These are phyloP conservation scores for Middelhovenomyces tepae DNA, from an alignment of 805 yeast genomes.

Conservation along the genomic window DNA sequence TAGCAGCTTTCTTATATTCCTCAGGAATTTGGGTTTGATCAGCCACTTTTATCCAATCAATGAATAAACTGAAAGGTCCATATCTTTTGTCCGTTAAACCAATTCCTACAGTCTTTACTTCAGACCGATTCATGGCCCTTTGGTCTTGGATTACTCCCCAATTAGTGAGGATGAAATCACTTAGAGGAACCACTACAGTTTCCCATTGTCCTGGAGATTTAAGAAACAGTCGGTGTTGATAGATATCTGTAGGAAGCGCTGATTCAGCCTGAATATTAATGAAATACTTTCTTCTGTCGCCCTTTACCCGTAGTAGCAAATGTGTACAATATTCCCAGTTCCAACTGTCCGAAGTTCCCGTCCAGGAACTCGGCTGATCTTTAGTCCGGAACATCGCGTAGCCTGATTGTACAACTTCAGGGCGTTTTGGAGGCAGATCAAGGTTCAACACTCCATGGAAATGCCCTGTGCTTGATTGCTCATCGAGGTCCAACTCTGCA, in stretches of 20 bases:
- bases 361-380: slow-evolving; percentile 30
- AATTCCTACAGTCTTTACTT: slow-evolving; percentile 64
- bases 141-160: slow-evolving; percentile 64
- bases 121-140: slow-evolving; percentile 48
- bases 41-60: slow-evolving; percentile 66
- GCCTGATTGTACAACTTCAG: slow-evolving; percentile 56
- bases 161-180: slow-evolving; percentile 74
- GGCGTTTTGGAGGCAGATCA: slow-evolving; percentile 57
- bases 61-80: slow-evolving; percentile 62
- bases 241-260: slow-evolving; percentile 67
- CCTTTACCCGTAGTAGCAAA: slow-evolving; percentile 60
- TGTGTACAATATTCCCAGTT: slow-evolving; percentile 60
- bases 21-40: slow-evolving; percentile 3
- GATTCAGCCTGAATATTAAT: slow-evolving; percentile 78
- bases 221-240: slow-evolving; percentile 71
- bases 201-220: slow-evolving; percentile 74
- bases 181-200: slow-evolving; percentile 66
- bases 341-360: slow-evolving; percentile 48
- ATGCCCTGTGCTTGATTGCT: slow-evolving; percentile 39
- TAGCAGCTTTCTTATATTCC: slow-evolving; percentile 1
- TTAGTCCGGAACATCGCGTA: slow-evolving; percentile 79
- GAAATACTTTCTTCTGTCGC: slow-evolving; percentile 64
- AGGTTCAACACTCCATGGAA: slow-evolving; percentile 64
- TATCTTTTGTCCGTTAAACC: slow-evolving; percentile 70
- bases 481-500: slow-evolving; percentile 38